These are phyloP conservation scores for Ophiostoma triangulosporum DNA, from an alignment of 2,329 filamentous ascomycete species.

Conservation along the genomic window DNA sequence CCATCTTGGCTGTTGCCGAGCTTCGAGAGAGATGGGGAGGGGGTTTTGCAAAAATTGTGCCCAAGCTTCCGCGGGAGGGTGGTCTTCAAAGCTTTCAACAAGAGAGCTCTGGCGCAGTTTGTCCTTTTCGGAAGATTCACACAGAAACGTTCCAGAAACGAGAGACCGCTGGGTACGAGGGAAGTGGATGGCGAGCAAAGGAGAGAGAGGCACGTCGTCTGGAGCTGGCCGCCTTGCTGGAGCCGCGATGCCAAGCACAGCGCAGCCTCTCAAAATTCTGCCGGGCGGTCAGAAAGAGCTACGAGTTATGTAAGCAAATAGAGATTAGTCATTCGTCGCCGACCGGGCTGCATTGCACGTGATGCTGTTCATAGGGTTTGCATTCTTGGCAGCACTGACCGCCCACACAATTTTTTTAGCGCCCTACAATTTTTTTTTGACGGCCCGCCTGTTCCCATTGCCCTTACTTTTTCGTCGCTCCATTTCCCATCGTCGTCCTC, in stretches of 20 bases:
- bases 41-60: constrained; percentile 10
- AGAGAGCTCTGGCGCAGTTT: constrained; percentile 10
- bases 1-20: constrained; percentile 47
- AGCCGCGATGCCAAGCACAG: constrained; percentile 5
- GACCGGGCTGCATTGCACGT: background rate
- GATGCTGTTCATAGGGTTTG: background rate
- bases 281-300: background rate
- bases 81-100: constrained; percentile 8
- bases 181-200: background rate
- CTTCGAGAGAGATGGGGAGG: background rate
- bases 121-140: background rate
- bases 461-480: background rate
- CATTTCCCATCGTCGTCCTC: background rate
- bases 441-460: background rate
- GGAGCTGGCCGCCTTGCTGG: background rate
- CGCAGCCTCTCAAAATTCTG: constrained; percentile 4
- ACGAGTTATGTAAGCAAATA: background rate
- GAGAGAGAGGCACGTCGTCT: background rate
- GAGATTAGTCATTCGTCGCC: background rate
- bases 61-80: constrained; percentile 1
- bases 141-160: constrained; percentile 2
- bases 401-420: constrained; percentile 1
- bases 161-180: constrained; percentile 5
- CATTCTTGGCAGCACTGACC: background rate
- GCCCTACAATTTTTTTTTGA: background rate